A percentile compares a stretch with the other conserved stretches of the same genome.
These are phyloP conservation scores for Moringa oleifera DNA, from an alignment of 345 rosid species.

Conservation along the genomic window DNA sequence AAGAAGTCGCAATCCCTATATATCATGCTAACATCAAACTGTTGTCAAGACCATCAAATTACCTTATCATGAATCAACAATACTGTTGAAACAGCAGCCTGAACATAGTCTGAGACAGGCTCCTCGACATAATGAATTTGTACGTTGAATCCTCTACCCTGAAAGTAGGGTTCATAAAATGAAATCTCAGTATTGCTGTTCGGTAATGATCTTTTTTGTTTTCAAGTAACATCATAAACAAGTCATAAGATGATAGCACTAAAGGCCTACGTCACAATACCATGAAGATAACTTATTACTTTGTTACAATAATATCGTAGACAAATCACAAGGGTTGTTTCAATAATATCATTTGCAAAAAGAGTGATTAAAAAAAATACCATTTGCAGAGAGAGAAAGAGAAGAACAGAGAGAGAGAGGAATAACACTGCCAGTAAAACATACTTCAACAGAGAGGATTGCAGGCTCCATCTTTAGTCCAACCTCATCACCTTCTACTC, in stretches of 20 bases:
- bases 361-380: too few relatives aligned
- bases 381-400: neutral
- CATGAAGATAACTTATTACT: neutral
- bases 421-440: conserved; percentile 4
- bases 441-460: conserved; percentile 89
- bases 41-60: conserved; percentile 10
- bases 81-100: conserved; percentile 72
- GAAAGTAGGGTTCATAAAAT: conserved; percentile 18
- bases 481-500: conserved; percentile 35
- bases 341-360: too few relatives aligned
- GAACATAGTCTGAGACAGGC: conserved; percentile 83
- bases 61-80: conserved; percentile 77
- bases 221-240: neutral
- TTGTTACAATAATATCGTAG: too few relatives aligned
- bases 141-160: conserved; percentile 96
- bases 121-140: conserved; percentile 78
- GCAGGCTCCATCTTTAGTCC: conserved; percentile 71
- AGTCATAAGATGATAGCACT: too few relatives aligned
- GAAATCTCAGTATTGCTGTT: conserved; percentile 3
- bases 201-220: neutral
- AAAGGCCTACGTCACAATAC: neutral
- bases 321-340: too few relatives aligned
- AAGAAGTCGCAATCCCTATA: neutral
- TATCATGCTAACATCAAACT: neutral
- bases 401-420: neutral